Evolutionary conservation across 164 flowering plant genomes (phyloP), one percentile per base, ranked within the genome.

Genomic region (Nymphaea colorata): DNA sequence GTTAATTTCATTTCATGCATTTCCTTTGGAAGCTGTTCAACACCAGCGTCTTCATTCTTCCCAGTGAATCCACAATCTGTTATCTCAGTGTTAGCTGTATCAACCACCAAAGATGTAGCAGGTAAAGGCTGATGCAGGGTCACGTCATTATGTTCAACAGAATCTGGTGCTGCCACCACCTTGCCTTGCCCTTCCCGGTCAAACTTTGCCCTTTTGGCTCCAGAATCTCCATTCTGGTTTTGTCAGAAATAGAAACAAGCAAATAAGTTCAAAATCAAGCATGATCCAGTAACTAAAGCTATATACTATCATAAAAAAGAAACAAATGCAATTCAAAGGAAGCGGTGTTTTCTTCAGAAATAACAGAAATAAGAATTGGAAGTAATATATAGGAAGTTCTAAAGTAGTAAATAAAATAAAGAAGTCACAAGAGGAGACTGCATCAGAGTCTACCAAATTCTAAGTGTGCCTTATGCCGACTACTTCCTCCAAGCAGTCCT

Each of bases 1-100:
- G 79, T 80, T 42, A 91, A 86, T 78, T 81, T 87, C 96, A 87
- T 91, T 64, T 78, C 87, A 73, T 75, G 76, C 87, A 88, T 72
- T 78, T 80, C 93, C 68, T 82, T 82, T 7, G 95, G 90, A 76
- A 88, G 93, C 73, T 85, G 85, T 71, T 86, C 88, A 76, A 66
- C 71, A 44, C 77, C 84, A 57, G 76, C 64, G 63, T 77, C 82
- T 45, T 79, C 84, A 66, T 71, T 64, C 76, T 67, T 75, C 65
- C 64, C 72, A 68, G 64, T 63, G 45, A 82, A 65, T 65, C 77
- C 66, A 25, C 66, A 36, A 60, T 68, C 69, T 41, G 94, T 86
- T 51, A 89, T 76, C 69, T 80, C 79, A 41, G 84, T 85, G 75
- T 64, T 80, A 73, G 71, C 76, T 2, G 17, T 41, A 61, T 61